Base-by-base conservation (phyloP, 306 rosid species). In the Prosopis cineraria region DNA sequence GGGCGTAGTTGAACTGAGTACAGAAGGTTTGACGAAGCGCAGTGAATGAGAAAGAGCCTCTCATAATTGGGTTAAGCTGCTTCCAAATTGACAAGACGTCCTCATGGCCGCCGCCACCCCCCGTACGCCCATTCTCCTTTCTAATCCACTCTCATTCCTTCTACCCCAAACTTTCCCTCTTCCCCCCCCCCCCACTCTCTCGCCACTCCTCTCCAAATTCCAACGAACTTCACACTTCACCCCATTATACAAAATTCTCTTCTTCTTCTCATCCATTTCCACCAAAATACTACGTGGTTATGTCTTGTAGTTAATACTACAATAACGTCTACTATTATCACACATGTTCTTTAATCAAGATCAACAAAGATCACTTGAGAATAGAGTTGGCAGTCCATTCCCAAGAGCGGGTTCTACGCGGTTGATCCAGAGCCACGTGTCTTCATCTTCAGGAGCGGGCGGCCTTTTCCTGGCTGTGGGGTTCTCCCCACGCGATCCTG, bases 401-500 rank as follows among this genome's bases (percentile, higher is more conserved):
- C 19, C 10, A n/a, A 48, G 19, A 8, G 9, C 0, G 25, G 59
- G 20, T 6, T 20, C 59, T 52, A 0, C 3, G 27, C 59, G n/a
- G 27, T 48, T n/a, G 29, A 55, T 0, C 1, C 2, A 0, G 7
- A 1, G 20, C 76, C 84, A 81, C 81, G 53, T 66, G 82, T 77
- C 82, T 3, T 4, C 17, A 16, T 47, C 58, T 27, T 39, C 31
- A 6, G 4, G 31, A 17, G 56, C 53, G 76, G 67, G 70, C 71
- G 25, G 65, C 71, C 30, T 0, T 37, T 39, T 10, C 55, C 79
- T 30, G 14, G 64, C 55, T 62, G 68, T 27, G 44, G 1, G 66
- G 63, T 63, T 85, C 43, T 2, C 78, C 86, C 58, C 79, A 85
- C 48, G 17, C 10, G 12, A 83, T n/a, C 41, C 24, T 14, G 31